Base-by-base conservation (phyloP, 225 moss, liverwort and hornwort genomes). In the Bryoerythrophyllum caledonicum region DNA sequence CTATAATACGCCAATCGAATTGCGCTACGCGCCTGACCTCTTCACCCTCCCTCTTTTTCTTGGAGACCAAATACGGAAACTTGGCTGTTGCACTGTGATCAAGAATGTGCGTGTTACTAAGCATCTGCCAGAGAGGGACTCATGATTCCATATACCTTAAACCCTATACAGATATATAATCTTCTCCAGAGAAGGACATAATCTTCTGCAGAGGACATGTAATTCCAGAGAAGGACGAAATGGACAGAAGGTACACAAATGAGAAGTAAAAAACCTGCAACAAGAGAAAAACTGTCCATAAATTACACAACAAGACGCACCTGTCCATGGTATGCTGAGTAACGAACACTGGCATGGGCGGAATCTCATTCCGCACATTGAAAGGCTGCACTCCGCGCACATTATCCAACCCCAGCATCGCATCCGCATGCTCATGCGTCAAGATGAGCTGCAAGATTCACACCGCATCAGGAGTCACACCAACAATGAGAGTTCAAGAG, bases 351-450 rank as follows among this genome's bases (percentile, higher is more conserved):
- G 97, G 97, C 91, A 93, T 86, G 55, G 94, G 90, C 32, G 86
- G 78, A 35, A 94, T 92, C 41, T 91, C 78, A 48, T 93, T 99
- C 9, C 74, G 70, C 19, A 38, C 23, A 75, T 78, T 87, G 86
- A 81, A 82, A 64, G 90, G 84, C 82, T 99, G 97, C 34, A 99
- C 95, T 60, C 97, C 97, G 85, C 97, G 90, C 62, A 99, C 89
- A 76, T 93, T 90, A 76, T 99, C 97, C 82, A 99, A 72, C 27
- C 97, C 97, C 76, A 99, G 78, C 53, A 91, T 88, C 67, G 97
- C 97, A 88, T 99, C 97, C 66, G 97, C 95, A 68, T 99, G 97
- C 69, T 99, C 97, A 78, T 99, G 97, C 9, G 97, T 95, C 89
- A 99, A 90, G 74, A 99, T 88, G 71, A 99, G 93, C 95, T 95